Percentiles rank a stretch among this genome's conserved stretches.
Conservation (phyloP, 2,329 filamentous ascomycete genomes). For the Hypoxylon sp. region DNA sequence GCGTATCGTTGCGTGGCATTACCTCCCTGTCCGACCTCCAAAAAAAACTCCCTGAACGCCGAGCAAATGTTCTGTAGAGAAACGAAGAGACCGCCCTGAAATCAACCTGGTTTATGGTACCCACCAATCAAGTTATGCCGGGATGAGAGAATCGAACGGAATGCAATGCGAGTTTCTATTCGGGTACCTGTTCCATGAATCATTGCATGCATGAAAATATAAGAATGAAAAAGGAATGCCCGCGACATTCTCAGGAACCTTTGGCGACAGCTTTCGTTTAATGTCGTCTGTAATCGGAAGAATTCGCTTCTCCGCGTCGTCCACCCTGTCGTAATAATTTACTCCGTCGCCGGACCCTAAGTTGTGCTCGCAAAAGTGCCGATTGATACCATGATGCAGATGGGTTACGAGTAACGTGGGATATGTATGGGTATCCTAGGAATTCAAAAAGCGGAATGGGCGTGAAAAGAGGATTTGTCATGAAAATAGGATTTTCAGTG, state of each 20-base stretch:
- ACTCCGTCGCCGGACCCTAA: too few relatives aligned
- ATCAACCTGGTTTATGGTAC: constrained; percentile 24
- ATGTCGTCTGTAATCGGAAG: neutral
- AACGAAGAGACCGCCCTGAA: constrained; percentile 13
- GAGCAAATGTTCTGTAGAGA: constrained; percentile 16
- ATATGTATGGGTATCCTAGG: too few relatives aligned
- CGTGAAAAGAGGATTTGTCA: neutral
- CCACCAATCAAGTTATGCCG: constrained; percentile 32
- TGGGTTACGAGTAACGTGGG: too few relatives aligned
- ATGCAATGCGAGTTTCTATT: constrained; percentile 36
- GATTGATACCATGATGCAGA: too few relatives aligned
- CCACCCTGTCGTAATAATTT: neutral
- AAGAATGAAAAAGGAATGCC: constrained; percentile 17
- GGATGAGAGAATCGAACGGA: constrained; percentile 12
- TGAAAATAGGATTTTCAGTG: constrained; percentile 1
- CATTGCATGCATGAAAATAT: constrained; percentile 22
- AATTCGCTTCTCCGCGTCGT: neutral
- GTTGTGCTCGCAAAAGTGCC: too few relatives aligned
- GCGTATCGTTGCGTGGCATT: constrained; percentile 30
- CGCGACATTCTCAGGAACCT: too few relatives aligned
- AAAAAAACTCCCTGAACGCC: constrained; percentile 21
- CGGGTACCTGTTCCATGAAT: constrained; percentile 25
- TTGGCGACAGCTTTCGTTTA: too few relatives aligned
- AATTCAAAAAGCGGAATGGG: too few relatives aligned
- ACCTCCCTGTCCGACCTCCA: constrained; percentile 20